Base-by-base conservation (phyloP, 495 filamentous ascomycete species). In the Aspergillus egyptiacus region DNA sequence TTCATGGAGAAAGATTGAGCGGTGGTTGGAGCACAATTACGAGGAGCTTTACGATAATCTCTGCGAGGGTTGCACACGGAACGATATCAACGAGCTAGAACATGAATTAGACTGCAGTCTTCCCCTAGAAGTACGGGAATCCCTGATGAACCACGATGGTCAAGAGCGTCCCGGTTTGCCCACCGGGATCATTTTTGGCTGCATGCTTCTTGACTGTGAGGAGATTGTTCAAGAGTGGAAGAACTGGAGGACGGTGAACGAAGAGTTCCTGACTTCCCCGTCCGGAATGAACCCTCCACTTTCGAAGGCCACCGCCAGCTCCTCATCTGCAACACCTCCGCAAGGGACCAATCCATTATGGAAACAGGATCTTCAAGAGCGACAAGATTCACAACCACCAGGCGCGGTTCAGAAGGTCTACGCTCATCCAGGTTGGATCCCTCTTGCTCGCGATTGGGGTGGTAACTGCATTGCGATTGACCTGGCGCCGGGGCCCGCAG, bases 151-250 rank as follows among this genome's bases (percentile, higher is more conserved):
- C 23, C 94, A 99, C 62, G 93, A 99, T 61, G 93, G 93, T 2
- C 93, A 99, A 68, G 93, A 99, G 67, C 84, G 94, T 37, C 87
- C 87, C 33, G 93, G 93, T 46, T 76, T 78, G 48, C 93, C 93
- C 1, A 96, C 93, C 0, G 93, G 93, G 50, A 82, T 96, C 47
- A 80, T 99, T 32, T 97, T 99, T 62, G 79, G 90, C 30, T 82
- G 77, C 59, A 99, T 99, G 93, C 73, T 97, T 35, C 78, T 99
- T 36, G 93, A 99, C 60, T 99, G 93, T 63, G 93, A 99, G 63
- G 93, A 99, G 65, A 96, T 99, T 43, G 83, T 97, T 6, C 87
- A 96, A 67, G 93, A 99, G 67, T 97, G 93, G 87, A 84, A 84
- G 53, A 95, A 96, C 61, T 99, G 93, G 93, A 83, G 85, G 55